These are phyloP conservation scores for Solanum virginianum DNA, from an alignment of 257 asterid genomes.

Conservation along the genomic window DNA sequence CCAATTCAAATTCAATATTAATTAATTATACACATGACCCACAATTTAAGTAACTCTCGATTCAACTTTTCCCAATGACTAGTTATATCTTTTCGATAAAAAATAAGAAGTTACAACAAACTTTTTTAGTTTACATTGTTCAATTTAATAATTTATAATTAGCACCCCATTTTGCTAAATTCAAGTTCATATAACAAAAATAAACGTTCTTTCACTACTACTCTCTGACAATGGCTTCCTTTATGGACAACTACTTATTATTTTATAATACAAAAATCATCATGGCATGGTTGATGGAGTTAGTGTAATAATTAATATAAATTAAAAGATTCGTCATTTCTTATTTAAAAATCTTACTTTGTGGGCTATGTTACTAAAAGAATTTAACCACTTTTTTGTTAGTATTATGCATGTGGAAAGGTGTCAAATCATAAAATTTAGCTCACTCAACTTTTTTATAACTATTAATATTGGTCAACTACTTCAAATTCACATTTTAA, in stretches of 20 bases:
- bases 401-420: background rate
- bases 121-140: too few relatives aligned
- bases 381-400: background rate
- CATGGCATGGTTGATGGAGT: background rate
- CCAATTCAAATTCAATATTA: too few relatives aligned
- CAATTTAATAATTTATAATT: too few relatives aligned
- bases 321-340: background rate
- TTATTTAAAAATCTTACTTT: background rate
- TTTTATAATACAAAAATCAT: background rate
- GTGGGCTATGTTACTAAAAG: background rate
- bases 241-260: background rate
- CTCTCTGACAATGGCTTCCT: background rate
- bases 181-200: too few relatives aligned
- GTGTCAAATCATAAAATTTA: background rate
- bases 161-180: too few relatives aligned
- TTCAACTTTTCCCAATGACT: too few relatives aligned
- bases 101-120: too few relatives aligned
- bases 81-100: too few relatives aligned
- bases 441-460: background rate
- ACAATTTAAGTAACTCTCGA: too few relatives aligned
- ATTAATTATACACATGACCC: too few relatives aligned
- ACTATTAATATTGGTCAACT: background rate
- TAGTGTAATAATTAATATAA: background rate
- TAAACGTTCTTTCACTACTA: too few relatives aligned
- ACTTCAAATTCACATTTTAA: background rate